Percentiles rank a stretch among this genome's conserved stretches.
These are phyloP conservation scores for Orbilia blumenaviensis DNA, from an alignment of 2,329 filamentous ascomycete genomes.

Conservation along the genomic window DNA sequence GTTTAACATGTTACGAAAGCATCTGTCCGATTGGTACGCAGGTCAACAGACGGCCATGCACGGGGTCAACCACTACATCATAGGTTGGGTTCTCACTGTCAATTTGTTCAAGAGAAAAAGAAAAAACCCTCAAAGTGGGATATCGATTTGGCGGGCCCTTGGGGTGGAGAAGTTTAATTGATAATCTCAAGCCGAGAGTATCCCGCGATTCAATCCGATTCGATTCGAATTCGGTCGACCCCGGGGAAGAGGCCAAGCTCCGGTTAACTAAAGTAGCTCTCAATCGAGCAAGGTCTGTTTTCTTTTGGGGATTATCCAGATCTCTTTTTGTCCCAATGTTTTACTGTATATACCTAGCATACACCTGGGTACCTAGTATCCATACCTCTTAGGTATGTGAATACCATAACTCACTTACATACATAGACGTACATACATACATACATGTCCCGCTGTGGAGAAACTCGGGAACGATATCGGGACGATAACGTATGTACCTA, in stretches of 20 bases:
- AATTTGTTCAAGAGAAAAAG: too few relatives aligned
- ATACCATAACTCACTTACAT: neutral
- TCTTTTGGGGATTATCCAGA: too few relatives aligned
- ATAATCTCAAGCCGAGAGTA: constrained; percentile 8
- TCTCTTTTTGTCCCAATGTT: too few relatives aligned
- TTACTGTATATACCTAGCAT: too few relatives aligned
- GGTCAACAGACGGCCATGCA: neutral
- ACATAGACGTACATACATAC: neutral
- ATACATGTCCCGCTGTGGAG: neutral
- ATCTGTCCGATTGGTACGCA: constrained; percentile 12
- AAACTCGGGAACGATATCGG: constrained; percentile 30
- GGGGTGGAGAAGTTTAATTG: too few relatives aligned
- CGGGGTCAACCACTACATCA: constrained; percentile 7
- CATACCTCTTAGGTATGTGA: neutral
- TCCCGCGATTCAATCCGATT: constrained; percentile 14
- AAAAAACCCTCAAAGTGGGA: too few relatives aligned
- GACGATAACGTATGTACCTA: neutral
- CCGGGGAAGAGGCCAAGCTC: too few relatives aligned
- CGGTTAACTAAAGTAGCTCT: too few relatives aligned
- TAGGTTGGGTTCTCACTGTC: constrained; percentile 15
- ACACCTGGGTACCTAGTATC: too few relatives aligned
- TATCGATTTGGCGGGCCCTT: too few relatives aligned
- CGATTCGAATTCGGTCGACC: too few relatives aligned
- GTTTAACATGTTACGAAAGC: neutral
- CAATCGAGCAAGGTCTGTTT: too few relatives aligned